A percentile compares a stretch with the other conserved stretches of the same genome.
These are phyloP conservation scores for Tephrocybe sp. DNA, from an alignment of 768 basidiomycete species.

Conservation along the genomic window DNA sequence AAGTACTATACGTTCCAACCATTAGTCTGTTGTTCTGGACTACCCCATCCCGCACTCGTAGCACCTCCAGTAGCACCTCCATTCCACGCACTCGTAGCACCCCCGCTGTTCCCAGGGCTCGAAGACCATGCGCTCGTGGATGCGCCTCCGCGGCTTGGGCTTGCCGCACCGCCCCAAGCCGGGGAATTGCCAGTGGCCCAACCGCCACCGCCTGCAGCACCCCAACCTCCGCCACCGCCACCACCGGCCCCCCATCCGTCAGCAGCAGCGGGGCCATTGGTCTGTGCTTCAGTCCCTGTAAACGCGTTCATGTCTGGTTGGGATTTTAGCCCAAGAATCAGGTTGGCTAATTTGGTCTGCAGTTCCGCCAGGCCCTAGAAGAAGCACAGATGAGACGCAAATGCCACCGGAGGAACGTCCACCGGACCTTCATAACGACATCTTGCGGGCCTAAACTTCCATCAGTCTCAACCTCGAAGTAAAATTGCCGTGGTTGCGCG, in stretches of 20 bases:
- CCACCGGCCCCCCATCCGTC: slow-evolving; percentile 16
- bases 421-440: slow-evolving; percentile 76
- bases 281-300: slow-evolving; percentile 35
- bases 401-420: background rate
- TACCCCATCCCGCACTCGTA: slow-evolving; percentile 46
- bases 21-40: slow-evolving; percentile 46
- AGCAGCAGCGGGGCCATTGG: slow-evolving; percentile 28
- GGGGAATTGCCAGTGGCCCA: background rate
- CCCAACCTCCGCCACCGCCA: slow-evolving; percentile 21
- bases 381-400: slow-evolving; percentile 4
- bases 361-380: slow-evolving; percentile 73
- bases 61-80: slow-evolving; percentile 20
- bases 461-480: slow-evolving; percentile 93
- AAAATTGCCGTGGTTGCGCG: slow-evolving; percentile 88
- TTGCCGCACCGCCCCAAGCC: slow-evolving; percentile 24
- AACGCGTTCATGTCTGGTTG: slow-evolving; percentile 58
- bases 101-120: slow-evolving; percentile 19
- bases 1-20: slow-evolving; percentile 51
- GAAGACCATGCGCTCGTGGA: slow-evolving; percentile 17
- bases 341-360: slow-evolving; percentile 77
- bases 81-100: slow-evolving; percentile 21
- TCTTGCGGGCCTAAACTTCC: slow-evolving; percentile 89
- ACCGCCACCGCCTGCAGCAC: slow-evolving; percentile 10
- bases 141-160: slow-evolving; percentile 27
- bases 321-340: slow-evolving; percentile 73